Evolutionary conservation across 169 alveolate genomes (phyloP), one percentile per base, ranked within the genome.

Genomic region (Eimeria acervulina): DNA sequence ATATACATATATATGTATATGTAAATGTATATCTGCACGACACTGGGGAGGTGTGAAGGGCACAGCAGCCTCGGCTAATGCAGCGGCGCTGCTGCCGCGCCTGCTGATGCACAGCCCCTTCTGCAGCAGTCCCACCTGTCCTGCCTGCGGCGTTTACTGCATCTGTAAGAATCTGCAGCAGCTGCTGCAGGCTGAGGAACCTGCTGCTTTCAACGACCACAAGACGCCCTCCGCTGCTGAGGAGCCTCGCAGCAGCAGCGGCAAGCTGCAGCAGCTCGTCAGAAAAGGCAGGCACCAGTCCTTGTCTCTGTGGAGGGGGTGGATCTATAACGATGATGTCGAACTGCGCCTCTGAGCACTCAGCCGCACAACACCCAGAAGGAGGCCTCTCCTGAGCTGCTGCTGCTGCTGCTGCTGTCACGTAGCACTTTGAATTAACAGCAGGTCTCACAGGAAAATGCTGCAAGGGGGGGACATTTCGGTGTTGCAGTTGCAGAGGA

Each of bases 121-220:
- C 59, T 51, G 59, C 59, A 12, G 59, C 59, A 5, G 90, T 6
- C 90, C 31, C 90, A 81, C 90, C 90, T 23, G 90, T 81, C 26
- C 70, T 81, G 66, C 90, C 72, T 47, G 70, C 70, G 23, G 26
- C 31, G 28, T 70, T 36, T 7, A 81, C 44, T 21, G 90, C 66
- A 10, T 28, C 90, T 26, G 36, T 28, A 21, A 81, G 68, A 28
- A 81, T 33, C 15, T 42, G 1, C 47, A 81, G 68, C 72, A 81
- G 72, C 44, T 81, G 40, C 72, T 81, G 70, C 72, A 81, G 72
- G 13, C 47, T 47, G 19, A 81, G 72, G 42, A 81, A 81, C 47
- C 90, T 81, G 90, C 90, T 81, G 90, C 90, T 81, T 12, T 81
- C 90, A n/a, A 81, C 72, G 47, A 81, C 72, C n/a, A 81, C 72